A percentile compares a stretch with the other conserved stretches of the same genome.
phyloP scores from a whole-genome alignment of 2,329 filamentous ascomycete species.

The Lachnellula occidentalis region DNA sequence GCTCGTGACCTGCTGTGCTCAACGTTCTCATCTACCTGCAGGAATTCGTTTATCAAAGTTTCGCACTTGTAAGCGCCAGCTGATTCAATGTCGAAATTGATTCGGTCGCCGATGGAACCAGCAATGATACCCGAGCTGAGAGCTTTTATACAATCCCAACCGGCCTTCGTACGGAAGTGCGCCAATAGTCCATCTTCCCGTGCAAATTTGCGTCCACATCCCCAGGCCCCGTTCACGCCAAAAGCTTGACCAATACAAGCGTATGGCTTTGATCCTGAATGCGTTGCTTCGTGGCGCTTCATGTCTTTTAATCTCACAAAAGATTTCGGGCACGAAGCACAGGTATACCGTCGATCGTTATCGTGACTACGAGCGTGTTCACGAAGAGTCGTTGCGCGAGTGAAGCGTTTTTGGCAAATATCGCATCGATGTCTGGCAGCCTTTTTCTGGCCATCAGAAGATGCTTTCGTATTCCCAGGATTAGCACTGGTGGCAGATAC shows the following conservation, averaged over 20 bases:
- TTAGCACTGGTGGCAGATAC: too few relatives aligned
- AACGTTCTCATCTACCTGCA: neutral
- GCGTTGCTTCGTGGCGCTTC: conserved; percentile 1
- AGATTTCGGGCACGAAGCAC: conserved; percentile 33
- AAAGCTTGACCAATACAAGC: neutral
- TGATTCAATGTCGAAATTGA: neutral
- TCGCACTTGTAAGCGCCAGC: too few relatives aligned
- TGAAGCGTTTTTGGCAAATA: neutral
- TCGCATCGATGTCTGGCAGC: neutral
- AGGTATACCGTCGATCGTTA: conserved; percentile 72
- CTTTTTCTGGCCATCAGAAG: too few relatives aligned
- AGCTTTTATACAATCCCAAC: conserved; percentile 9
- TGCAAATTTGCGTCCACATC: conserved; percentile 1
- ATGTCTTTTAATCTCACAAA: conserved; percentile 4
- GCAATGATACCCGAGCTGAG: neutral
- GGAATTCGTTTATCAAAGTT: neutral
- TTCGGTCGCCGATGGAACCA: neutral
- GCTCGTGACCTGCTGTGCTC: neutral
- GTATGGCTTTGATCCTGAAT: neutral
- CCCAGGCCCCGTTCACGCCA: neutral
- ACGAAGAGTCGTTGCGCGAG: conserved; percentile 4
- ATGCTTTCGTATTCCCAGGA: too few relatives aligned
- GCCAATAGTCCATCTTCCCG: conserved; percentile 2
- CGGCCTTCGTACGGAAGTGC: conserved; percentile 1
- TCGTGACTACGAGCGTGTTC: conserved; percentile 73